Evolutionary conservation across 2,329 filamentous ascomycete genomes (phyloP), one percentile per base, ranked within the genome.

Genomic region (Colletotrichum sublineola): DNA sequence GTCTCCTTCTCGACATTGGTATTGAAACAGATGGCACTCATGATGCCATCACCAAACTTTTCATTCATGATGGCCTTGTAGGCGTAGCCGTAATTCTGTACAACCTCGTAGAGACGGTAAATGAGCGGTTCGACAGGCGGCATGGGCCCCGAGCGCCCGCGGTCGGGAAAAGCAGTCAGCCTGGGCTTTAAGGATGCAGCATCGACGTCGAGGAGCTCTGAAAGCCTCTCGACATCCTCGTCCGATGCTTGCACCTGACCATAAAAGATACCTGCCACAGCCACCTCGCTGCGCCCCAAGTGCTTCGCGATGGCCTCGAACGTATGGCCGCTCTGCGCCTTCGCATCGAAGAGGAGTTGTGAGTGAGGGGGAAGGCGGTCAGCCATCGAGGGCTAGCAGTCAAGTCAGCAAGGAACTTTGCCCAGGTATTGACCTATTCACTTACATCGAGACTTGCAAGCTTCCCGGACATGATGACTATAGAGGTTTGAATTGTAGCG

Each of bases 41-140:
- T 98, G 79, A 98, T 98, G 1, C 96, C 96, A 80, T 95, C 93
- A 0, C 93, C 93, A 79, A 94, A 95, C 87, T 98, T 98, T 88
- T 98, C 96, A 77, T 98, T 98, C 82, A 98, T 81, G 5, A 98
- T 89, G 0, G 95, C 95, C 87, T 98, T 98, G 84, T 97, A 98
- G 0, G 95, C 94, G 81, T 97, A 97, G 1, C 96, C 96, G 79
- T 98, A 98, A 82, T 97, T 98, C 85, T 98, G 95, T 74, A 98
- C 92, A 80, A 98, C 93, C 86, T 98, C 96, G 81, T 94, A 98
- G 72, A 98, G 82, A 2, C 96, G 87, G 82, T 98, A 98, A 79
- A 98, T 95, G 76, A 97, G 83, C 5, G 94, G 94, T 80, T 97
- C 94, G 71, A 89, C 91, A 0, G 94, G 94, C 0, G 94, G 94